A percentile compares a stretch with the other conserved stretches of the same genome.
phyloP scores from a whole-genome alignment of 2,329 filamentous ascomycete species.

The Cladobotryum protrusum region DNA sequence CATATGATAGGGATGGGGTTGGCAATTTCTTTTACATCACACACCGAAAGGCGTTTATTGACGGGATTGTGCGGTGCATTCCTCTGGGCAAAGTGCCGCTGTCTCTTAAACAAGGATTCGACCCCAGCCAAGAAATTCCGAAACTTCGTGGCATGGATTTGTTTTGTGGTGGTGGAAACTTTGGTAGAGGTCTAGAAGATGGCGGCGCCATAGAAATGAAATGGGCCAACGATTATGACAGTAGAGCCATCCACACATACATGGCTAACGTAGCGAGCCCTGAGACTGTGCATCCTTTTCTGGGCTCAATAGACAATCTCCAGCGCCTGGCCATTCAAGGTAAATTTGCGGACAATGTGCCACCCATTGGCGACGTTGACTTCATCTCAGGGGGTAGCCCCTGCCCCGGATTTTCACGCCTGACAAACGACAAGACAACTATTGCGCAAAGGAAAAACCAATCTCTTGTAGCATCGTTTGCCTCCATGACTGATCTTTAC shows the following conservation, averaged over 20 bases:
- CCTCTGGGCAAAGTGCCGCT: conserved; percentile 31
- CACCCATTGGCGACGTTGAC: conserved; percentile 57
- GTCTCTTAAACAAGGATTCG: conserved; percentile 48
- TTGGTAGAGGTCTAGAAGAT: conserved; percentile 71
- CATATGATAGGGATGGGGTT: conserved; percentile 60
- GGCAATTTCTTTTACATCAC: conserved; percentile 63
- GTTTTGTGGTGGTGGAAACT: conserved; percentile 72
- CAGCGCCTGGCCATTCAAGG: conserved; percentile 51
- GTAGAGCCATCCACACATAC: conserved; percentile 63
- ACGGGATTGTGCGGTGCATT: conserved; percentile 16
- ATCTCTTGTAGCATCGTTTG: conserved; percentile 71
- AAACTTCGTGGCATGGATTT: conserved; percentile 60
- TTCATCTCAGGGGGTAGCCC: conserved; percentile 69
- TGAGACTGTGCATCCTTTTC: conserved; percentile 47
- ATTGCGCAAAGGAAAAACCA: conserved; percentile 59
- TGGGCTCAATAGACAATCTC: conserved; percentile 67
- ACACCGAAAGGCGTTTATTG: conserved; percentile 20
- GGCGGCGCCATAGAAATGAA: conserved; percentile 57
- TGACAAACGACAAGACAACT: conserved; percentile 55
- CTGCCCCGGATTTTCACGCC: conserved; percentile 65
- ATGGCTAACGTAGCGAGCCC: conserved; percentile 53
- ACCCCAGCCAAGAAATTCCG: conserved; percentile 31
- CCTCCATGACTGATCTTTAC: conserved; percentile 67
- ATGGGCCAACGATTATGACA: conserved; percentile 62
- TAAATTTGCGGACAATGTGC: conserved; percentile 39